Conservation (phyloP, 2,329 filamentous ascomycete genomes). For the Fusarium bactridioides region DNA sequence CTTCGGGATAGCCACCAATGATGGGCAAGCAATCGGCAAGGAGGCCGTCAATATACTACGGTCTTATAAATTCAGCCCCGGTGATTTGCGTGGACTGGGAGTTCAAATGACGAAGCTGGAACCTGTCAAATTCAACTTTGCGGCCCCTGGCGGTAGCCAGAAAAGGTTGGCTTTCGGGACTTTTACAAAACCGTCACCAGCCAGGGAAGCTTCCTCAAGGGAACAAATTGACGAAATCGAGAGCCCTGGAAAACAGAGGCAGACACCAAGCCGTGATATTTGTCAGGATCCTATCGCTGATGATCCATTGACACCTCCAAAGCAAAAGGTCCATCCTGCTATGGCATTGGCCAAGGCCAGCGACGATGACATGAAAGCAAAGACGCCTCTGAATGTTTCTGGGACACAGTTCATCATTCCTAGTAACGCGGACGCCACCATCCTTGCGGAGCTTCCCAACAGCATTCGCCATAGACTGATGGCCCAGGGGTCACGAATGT, state of each 20-base stretch:
- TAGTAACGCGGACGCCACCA: constrained; percentile 79
- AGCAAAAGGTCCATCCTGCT: constrained; percentile 62
- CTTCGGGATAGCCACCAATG: constrained; percentile 86
- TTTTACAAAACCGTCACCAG: constrained; percentile 51
- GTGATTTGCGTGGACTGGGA: constrained; percentile 90
- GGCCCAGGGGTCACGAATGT: constrained; percentile 57
- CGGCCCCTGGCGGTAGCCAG: constrained; percentile 77
- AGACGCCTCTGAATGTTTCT: constrained; percentile 75
- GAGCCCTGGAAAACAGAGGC: constrained; percentile 47
- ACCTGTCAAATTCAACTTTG: constrained; percentile 68
- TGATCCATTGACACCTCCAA: constrained; percentile 61
- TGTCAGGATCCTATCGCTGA: constrained; percentile 63
- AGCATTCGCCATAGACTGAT: constrained; percentile 83
- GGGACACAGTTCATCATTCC: constrained; percentile 95
- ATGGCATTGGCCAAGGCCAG: constrained; percentile 59
- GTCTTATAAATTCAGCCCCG: constrained; percentile 83
- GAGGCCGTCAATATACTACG: constrained; percentile 87
- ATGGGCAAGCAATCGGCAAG: constrained; percentile 73
- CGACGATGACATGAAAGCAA: constrained; percentile 62
- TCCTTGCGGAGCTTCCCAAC: constrained; percentile 81
- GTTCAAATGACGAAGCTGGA: constrained; percentile 95
- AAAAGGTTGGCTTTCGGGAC: constrained; percentile 76
- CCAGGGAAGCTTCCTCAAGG: constrained; percentile 50
- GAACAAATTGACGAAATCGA: constrained; percentile 62
- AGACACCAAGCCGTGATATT: constrained; percentile 42